These are phyloP conservation scores for Karstenula rhodostoma DNA, from an alignment of 2,329 filamentous ascomycete species.

Conservation along the genomic window DNA sequence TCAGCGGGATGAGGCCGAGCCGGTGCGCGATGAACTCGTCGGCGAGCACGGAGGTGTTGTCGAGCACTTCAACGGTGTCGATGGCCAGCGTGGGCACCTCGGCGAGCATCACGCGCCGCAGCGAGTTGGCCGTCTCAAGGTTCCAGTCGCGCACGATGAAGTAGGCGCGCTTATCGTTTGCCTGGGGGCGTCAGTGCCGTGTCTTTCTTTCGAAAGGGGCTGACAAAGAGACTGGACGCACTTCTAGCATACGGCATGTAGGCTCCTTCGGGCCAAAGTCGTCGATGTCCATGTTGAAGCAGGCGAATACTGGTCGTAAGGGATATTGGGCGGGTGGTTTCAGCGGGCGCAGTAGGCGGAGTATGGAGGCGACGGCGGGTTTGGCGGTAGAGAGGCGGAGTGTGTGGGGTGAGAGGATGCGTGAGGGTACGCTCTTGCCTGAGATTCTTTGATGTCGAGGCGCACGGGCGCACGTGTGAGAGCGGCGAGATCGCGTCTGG, in stretches of 20 bases:
- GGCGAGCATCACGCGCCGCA: slow-evolving; percentile 89
- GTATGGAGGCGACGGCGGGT: slow-evolving; percentile 27
- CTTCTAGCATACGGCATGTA: slow-evolving; percentile 50
- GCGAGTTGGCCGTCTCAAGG: slow-evolving; percentile 88
- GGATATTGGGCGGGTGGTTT: slow-evolving; percentile 22
- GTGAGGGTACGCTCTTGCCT: slow-evolving; percentile 14
- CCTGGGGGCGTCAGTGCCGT: slow-evolving; percentile 60
- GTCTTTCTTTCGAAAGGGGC: slow-evolving; percentile 5
- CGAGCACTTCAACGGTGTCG: slow-evolving; percentile 90
- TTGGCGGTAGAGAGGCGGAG: slow-evolving; percentile 26
- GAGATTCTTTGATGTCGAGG: slow-evolving; percentile 15
- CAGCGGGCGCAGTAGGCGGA: slow-evolving; percentile 20
- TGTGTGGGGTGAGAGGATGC: slow-evolving; percentile 28
- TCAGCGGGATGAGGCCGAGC: slow-evolving; percentile 87
- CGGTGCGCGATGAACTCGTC: slow-evolving; percentile 97
- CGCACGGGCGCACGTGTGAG: slow-evolving; percentile 2
- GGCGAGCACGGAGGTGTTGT: slow-evolving; percentile 93
- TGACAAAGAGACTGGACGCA: slow-evolving; percentile 35
- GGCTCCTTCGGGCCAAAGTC: slow-evolving; percentile 58
- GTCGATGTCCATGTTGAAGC: slow-evolving; percentile 57
- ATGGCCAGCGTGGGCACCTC: slow-evolving; percentile 96
- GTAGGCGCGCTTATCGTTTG: slow-evolving; percentile 81
- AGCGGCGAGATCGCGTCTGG: slow-evolving; percentile 7
- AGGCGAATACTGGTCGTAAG: slow-evolving; percentile 15
- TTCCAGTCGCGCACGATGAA: slow-evolving; percentile 92